Evolutionary conservation across 129 eudicot genomes (phyloP).

Genomic region (Arctium lappa): DNA sequence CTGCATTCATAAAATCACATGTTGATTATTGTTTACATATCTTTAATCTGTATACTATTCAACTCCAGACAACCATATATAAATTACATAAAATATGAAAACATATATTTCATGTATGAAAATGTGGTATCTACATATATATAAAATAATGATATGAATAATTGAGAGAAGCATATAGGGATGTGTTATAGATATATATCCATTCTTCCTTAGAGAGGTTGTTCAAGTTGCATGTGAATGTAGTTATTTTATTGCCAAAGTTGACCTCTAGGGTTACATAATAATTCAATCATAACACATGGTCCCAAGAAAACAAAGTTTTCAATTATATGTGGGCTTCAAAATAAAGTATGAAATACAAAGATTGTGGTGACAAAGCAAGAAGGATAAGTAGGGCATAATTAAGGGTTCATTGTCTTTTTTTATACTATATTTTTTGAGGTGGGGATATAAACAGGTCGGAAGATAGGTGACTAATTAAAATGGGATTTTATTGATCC

Average conservation of each 20-base stretch:
- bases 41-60: neutral
- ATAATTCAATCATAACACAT: conserved; percentile 25
- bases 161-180: conserved; percentile 21
- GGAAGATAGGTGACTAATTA: neutral
- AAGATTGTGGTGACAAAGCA: conserved; percentile 2
- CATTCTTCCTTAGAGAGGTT: conserved; percentile 5
- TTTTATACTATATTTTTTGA: too few species aligned
- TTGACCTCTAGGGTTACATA: conserved; percentile 27
- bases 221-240: conserved; percentile 26
- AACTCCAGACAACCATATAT: neutral
- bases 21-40: neutral
- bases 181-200: conserved; percentile 12
- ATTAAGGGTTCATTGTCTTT: neutral
- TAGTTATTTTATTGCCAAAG: conserved; percentile 13
- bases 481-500: neutral
- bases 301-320: conserved; percentile 19
- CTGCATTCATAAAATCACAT: neutral
- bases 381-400: neutral
- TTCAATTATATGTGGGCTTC: conserved; percentile 4
- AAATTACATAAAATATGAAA: neutral
- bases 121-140: conserved; percentile 13
- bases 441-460: neutral
- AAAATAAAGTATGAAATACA: conserved; percentile 2
- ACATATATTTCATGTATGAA: conserved; percentile 3
- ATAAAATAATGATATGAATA: conserved; percentile 6